phyloP scores from a whole-genome alignment of 1,284 basidiomycete species.

The Cystobasidium sp. region DNA sequence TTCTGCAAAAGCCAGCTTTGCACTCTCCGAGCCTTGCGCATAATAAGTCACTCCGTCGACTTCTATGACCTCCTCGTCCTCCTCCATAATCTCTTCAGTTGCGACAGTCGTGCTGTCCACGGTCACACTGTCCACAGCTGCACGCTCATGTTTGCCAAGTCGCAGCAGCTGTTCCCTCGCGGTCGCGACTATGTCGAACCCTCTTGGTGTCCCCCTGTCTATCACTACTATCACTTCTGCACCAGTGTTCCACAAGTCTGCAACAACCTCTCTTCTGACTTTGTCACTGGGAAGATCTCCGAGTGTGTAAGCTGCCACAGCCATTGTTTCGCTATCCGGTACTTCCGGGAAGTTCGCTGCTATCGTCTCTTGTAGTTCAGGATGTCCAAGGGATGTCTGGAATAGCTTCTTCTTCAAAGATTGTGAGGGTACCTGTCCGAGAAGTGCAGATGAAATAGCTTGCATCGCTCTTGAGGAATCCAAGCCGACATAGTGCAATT shows the following conservation, averaged over 20 bases:
- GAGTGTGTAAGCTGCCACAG: conserved; percentile 83
- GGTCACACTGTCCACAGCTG: conserved; percentile 10
- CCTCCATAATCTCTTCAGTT: conserved; percentile 21
- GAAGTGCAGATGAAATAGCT: conserved; percentile 26
- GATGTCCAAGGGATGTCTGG: conserved; percentile 36
- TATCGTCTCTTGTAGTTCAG: conserved; percentile 12
- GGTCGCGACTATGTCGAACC: conserved; percentile 80
- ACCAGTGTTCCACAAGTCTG: conserved; percentile 86
- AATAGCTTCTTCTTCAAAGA: conserved; percentile 32
- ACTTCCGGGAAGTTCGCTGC: conserved; percentile 41
- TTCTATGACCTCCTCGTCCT: conserved; percentile 27
- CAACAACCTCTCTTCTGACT: conserved; percentile 70
- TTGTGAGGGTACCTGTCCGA: conserved; percentile 28
- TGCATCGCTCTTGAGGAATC: conserved; percentile 50
- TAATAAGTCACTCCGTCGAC: conserved; percentile 52
- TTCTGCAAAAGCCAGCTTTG: conserved; percentile 1
- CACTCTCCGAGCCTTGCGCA: conserved; percentile 16
- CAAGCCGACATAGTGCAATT: conserved; percentile 49
- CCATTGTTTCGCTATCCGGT: conserved; percentile 62
- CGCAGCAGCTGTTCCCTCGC: conserved; percentile 78
- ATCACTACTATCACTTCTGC: conserved; percentile 82
- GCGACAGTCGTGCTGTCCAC: conserved; percentile 38
- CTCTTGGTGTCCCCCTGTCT: conserved; percentile 76
- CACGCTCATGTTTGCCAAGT: conserved; percentile 61
- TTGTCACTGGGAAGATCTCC: conserved; percentile 69